phyloP scores from a whole-genome alignment of 2,329 filamentous ascomycete genomes.

The Thyridium curvatum region DNA sequence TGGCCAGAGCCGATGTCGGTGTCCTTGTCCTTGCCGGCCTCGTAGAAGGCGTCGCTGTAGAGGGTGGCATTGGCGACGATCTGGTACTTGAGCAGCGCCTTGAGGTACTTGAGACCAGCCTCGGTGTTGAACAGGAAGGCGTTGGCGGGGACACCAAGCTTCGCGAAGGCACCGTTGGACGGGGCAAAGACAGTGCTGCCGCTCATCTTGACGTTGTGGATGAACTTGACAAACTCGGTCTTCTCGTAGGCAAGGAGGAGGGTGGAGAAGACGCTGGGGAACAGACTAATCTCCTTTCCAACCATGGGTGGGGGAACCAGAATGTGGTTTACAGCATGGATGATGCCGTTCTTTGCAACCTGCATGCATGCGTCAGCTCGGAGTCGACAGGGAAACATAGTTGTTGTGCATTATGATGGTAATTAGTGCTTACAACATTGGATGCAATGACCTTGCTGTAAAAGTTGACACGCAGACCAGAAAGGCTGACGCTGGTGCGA shows the following conservation, averaged over 20 bases:
- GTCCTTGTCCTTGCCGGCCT: constrained; percentile 28
- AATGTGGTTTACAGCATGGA: constrained; percentile 70
- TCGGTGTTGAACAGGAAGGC: constrained; percentile 78
- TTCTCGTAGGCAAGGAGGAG: constrained; percentile 67
- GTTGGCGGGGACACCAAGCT: constrained; percentile 66
- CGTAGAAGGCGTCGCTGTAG: constrained; percentile 78
- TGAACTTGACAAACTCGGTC: constrained; percentile 61
- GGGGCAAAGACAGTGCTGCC: constrained; percentile 80
- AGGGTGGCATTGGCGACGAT: constrained; percentile 67
- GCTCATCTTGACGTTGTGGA: constrained; percentile 44
- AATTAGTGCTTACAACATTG: constrained; percentile 54
- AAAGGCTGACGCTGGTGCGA: constrained; percentile 54
- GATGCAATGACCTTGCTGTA: constrained; percentile 63
- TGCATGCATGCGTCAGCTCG: constrained; percentile 19
- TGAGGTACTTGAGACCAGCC: constrained; percentile 67
- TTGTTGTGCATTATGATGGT: not conserved
- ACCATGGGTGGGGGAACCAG: constrained; percentile 69
- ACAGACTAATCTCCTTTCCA: constrained; percentile 47
- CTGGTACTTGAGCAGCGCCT: constrained; percentile 73
- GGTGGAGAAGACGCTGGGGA: constrained; percentile 74
- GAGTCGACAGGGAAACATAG: too few species aligned
- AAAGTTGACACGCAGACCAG: constrained; percentile 69
- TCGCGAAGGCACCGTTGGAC: constrained; percentile 71
- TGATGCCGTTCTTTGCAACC: constrained; percentile 71
- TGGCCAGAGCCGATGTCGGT: constrained; percentile 35